A percentile compares a stretch with the other conserved stretches of the same genome.
These are phyloP conservation scores for Ustilago esculenta DNA, from an alignment of 1,284 basidiomycete genomes.

Conservation along the genomic window DNA sequence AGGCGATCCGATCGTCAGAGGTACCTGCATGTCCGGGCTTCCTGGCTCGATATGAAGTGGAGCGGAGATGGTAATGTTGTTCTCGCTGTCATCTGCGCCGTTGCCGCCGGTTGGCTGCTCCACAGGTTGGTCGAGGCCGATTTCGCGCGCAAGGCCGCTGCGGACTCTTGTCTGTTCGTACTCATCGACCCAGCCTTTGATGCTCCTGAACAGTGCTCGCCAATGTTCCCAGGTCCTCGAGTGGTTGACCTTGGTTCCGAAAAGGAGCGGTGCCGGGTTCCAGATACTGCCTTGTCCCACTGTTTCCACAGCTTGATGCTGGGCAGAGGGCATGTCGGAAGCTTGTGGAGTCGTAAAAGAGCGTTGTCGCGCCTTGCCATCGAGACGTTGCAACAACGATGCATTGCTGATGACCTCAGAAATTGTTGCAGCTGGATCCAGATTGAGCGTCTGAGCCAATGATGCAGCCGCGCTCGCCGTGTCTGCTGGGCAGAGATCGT, in stretches of 20 bases:
- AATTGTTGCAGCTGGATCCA: conserved; percentile 11
- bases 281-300: not conserved
- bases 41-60: conserved; percentile 18
- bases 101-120: not conserved
- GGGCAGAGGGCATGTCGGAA: not conserved
- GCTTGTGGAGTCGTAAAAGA: conserved; percentile 18
- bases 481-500: conserved; percentile 8
- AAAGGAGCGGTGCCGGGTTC: conserved; percentile 19
- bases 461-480: conserved; percentile 2
- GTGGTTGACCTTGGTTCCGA: conserved; percentile 29
- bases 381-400: conserved; percentile 21
- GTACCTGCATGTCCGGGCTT: conserved; percentile 23
- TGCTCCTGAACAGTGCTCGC: conserved; percentile 50
- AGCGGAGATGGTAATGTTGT: conserved; percentile 19
- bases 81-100: not conserved
- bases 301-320: not conserved
- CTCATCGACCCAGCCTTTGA: conserved; percentile 58
- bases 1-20: conserved; percentile 33
- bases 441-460: conserved; percentile 19
- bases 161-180: conserved; percentile 59
- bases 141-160: conserved; percentile 53
- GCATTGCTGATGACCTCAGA: conserved; percentile 9
- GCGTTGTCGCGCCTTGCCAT: conserved; percentile 18
- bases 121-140: conserved; percentile 35
- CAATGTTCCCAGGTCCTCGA: conserved; percentile 61